Base-by-base conservation (phyloP, 2,329 filamentous ascomycete genomes). In the Aschersonia sp. region DNA sequence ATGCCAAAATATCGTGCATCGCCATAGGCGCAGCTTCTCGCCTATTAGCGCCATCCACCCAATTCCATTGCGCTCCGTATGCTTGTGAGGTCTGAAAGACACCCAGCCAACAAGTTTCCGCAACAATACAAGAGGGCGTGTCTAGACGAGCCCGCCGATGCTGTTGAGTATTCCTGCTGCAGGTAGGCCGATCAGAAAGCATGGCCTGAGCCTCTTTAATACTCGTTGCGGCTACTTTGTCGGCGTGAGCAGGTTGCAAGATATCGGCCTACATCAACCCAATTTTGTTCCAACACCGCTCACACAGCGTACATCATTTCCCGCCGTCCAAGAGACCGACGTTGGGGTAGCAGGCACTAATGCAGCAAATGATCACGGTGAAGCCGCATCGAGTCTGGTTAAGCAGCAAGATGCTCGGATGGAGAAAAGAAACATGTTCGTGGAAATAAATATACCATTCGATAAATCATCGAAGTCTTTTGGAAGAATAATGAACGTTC, bases 341-440 rank as follows among this genome's bases (percentile, higher is more conserved):
- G 51, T 83, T 73, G 46, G 84, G 85, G 63, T 88, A 89, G 49
- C 85, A 84, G 41, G 84, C 83, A 40, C 84, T 84, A 55, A 85
- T 72, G 59, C 80, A 85, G 57, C 84, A 79, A 71, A 89, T 84
- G 51, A 74, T 73, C 51, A 84, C 72, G 45, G 85, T 67, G 51
- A 88, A 71, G 53, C 81, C 80, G 51, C 80, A 78, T 59, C 82
- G 80, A 44, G 79, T 76, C 52, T 80, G 73, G 51, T 75, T 69
- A 47, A 84, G 74, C 58, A 79, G 75, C 64, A 88, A 85, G 6
- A 82, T 84, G 38, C 82, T 75, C 60, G 83, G 73, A 58, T 89
- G 83, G 47, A 88, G 72, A 54, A 85, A 73, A 28, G 83, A 79
- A 67, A 85, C 85, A 62, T 89, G 84, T 51, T 77, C 74, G 61